Evolutionary conservation across 192 early-diverging fungal species (phyloP), one percentile per base, ranked within the genome.

Genomic region (Funneliformis mosseae): DNA sequence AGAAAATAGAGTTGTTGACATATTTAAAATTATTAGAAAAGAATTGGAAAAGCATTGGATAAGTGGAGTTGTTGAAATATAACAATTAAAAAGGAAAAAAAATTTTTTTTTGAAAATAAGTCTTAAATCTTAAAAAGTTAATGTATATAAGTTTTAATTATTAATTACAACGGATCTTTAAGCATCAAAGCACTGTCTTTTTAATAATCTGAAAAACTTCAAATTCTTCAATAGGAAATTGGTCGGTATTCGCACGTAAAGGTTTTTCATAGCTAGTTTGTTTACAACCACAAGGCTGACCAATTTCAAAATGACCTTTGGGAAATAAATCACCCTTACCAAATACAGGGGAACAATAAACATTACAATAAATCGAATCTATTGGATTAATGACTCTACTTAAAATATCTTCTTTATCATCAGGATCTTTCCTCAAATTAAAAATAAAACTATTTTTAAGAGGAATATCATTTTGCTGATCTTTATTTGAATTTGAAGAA

Each of bases 291-390:
- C 74, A 76, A 21, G 60, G 60, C 23, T 76, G 50, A 10, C 41
- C 60, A 5, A 62, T 25, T 46, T 76, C 60, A 76, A 76, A 76
- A 76, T 76, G 74, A 62, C 74, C 60, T 76, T 76, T 76, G 3
- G 60, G 48, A 5, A 59, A 59, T 62, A 76, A 76, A 76, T 76
- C 74, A 76, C 55, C 74, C 42, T 76, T 62, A n/a, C 74, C 74
- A 76, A 76, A 76, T 28, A 59, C 50, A 21, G 74, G 74, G 39
- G 70, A 72, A 46, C 70, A 72, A 48, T 72, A 72, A 48, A 72
- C 70, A 72, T 72, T 72, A 72, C 70, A 72, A 72, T 72, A 72
- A 46, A 72, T 72, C 9, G 70, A 43, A 46, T 72, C 70, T 72
- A 46, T 72, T 10, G 70, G 70, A 72, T 72, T 23, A 25, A 72